These are phyloP conservation scores for Rhipidocladum racemiflorum DNA, from an alignment of 176 grass and related monocot genomes.

Conservation along the genomic window DNA sequence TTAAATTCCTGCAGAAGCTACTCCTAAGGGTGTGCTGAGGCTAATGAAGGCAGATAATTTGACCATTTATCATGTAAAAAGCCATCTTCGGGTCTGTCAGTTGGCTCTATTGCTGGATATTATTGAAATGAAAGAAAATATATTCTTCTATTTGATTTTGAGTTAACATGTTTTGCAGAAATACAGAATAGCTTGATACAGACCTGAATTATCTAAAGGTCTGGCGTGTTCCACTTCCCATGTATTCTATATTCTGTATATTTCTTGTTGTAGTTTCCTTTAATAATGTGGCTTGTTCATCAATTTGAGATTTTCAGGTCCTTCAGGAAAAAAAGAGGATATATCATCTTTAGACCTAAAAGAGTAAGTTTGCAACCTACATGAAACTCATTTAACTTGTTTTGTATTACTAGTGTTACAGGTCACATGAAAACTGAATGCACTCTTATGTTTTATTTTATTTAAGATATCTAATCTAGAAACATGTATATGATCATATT, in stretches of 20 bases:
- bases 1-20: constrained; percentile 70
- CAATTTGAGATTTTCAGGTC: constrained; percentile 40
- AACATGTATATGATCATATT: too few species aligned
- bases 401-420: not conserved
- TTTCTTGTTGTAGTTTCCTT: not conserved
- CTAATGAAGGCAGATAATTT: constrained; percentile 98
- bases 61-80: constrained; percentile 99
- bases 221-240: constrained; percentile 1
- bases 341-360: constrained; percentile 71
- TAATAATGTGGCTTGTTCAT: constrained; percentile 2
- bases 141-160: constrained; percentile 24
- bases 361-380: constrained; percentile 47
- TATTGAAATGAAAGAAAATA: not conserved
- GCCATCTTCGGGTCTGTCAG: constrained; percentile 77
- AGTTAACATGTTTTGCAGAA: constrained; percentile 62
- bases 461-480: too few species aligned
- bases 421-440: not conserved
- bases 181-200: constrained; percentile 94
- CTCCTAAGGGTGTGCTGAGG: constrained; percentile 95
- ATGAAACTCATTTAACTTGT: not conserved
- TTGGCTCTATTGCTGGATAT: constrained; percentile 16
- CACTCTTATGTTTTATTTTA: too few species aligned
- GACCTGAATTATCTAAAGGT: constrained; percentile 95
- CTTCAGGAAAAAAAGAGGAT: constrained; percentile 69
- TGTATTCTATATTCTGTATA: not conserved